Conservation (phyloP, 2,329 filamentous ascomycete species). For the Blastomyces parvus region DNA sequence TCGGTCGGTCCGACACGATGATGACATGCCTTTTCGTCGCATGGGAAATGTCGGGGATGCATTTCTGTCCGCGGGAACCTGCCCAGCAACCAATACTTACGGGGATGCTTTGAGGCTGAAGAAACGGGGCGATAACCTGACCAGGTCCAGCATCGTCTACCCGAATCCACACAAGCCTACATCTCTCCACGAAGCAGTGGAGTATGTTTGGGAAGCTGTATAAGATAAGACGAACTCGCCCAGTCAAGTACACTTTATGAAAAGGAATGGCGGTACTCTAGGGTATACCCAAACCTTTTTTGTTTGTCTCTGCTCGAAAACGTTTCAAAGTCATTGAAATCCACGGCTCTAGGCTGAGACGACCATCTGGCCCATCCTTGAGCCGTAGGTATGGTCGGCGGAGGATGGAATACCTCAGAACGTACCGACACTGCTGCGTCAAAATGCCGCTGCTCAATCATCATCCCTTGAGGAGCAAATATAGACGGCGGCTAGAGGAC, state of each 20-base stretch:
- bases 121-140: neutral
- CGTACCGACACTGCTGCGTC: no score
- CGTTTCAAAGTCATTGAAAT: neutral
- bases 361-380: neutral
- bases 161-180: neutral
- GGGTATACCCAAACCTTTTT: neutral
- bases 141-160: neutral
- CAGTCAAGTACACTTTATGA: neutral
- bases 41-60: neutral
- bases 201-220: neutral
- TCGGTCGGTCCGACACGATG: neutral
- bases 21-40: no score
- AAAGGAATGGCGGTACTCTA: neutral
- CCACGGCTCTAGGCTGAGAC: neutral
- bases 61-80: neutral
- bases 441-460: no score
- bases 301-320: neutral
- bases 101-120: neutral
- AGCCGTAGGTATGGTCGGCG: neutral
- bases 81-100: neutral
- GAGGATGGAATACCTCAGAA: neutral
- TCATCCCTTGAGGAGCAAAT: no score
- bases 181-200: neutral
- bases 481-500: neutral
- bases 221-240: neutral